These are phyloP conservation scores for Candida nitratophila DNA, from an alignment of 805 yeast genomes.

Conservation along the genomic window DNA sequence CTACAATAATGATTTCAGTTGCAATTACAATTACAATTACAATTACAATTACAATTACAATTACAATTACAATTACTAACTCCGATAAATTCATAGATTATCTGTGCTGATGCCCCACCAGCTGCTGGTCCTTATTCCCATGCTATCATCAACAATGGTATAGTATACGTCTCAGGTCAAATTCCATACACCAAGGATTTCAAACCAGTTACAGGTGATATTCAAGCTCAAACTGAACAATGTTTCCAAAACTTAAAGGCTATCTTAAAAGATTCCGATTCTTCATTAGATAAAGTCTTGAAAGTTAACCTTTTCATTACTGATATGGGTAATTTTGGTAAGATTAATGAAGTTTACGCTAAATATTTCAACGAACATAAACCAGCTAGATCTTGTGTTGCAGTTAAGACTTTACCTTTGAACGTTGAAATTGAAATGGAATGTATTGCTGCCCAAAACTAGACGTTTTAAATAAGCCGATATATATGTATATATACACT, in stretches of 20 bases:
- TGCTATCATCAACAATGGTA: slow-evolving; percentile 87
- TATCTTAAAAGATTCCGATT: slow-evolving; percentile 79
- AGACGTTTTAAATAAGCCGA: neutral
- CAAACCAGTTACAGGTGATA: slow-evolving; percentile 69
- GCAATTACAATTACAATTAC: too few species aligned
- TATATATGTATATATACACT: too few species aligned
- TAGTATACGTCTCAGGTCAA: slow-evolving; percentile 91
- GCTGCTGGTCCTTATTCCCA: slow-evolving; percentile 97
- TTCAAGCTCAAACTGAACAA: slow-evolving; percentile 74
- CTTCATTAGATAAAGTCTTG: slow-evolving; percentile 75
- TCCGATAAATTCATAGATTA: slow-evolving; percentile 33
- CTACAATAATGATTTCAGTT: too few species aligned
- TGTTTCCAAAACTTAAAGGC: slow-evolving; percentile 59
- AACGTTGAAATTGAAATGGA: slow-evolving; percentile 87
- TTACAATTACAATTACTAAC: too few species aligned
- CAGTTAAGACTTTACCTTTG: slow-evolving; percentile 86
- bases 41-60: too few species aligned
- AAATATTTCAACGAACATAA: slow-evolving; percentile 69
- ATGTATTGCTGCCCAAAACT: slow-evolving; percentile 74
- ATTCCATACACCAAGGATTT: slow-evolving; percentile 83
- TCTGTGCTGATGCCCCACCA: slow-evolving; percentile 79
- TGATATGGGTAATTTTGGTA: slow-evolving; percentile 81
- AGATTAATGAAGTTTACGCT: slow-evolving; percentile 79
- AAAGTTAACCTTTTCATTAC: slow-evolving; percentile 87
- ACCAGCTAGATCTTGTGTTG: slow-evolving; percentile 98